A percentile compares a stretch with the other conserved stretches of the same genome.
phyloP scores from a whole-genome alignment of 108 stramenopile species.

The Seminavis robusta region DNA sequence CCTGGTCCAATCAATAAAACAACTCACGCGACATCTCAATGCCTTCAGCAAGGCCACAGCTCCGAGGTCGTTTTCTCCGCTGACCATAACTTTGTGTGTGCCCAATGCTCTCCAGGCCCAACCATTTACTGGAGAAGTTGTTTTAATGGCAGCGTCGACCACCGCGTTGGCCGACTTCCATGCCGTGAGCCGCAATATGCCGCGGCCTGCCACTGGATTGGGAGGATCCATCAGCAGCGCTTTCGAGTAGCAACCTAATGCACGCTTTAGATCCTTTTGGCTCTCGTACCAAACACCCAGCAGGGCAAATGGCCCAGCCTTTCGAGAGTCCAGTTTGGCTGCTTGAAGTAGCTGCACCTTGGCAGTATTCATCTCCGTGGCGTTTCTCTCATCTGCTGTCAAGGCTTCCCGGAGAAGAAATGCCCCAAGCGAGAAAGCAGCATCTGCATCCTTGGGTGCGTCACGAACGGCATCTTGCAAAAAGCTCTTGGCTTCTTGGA shows the following conservation, averaged over 20 bases:
- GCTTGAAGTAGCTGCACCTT: constrained; percentile 58
- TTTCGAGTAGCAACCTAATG: constrained; percentile 57
- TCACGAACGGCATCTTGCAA: constrained; percentile 51
- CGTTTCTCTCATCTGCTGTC: constrained; percentile 3
- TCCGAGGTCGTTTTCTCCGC: constrained; percentile 48
- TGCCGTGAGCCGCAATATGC: constrained; percentile 40
- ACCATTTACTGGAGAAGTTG: constrained; percentile 48
- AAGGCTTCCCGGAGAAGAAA: constrained; percentile 46
- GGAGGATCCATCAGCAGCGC: constrained; percentile 58
- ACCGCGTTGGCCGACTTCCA: constrained; percentile 12
- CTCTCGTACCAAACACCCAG: constrained; percentile 71
- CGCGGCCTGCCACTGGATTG: constrained; percentile 73
- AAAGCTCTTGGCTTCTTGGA: constrained; percentile 48
- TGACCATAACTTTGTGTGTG: constrained; percentile 19
- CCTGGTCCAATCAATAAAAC: too few relatives aligned
- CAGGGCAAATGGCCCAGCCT: constrained; percentile 60
- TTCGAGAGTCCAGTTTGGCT: constrained; percentile 58
- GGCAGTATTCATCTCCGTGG: constrained; percentile 14
- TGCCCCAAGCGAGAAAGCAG: constrained; percentile 55
- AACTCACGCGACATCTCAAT: constrained; percentile 48
- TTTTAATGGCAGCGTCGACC: constrained; percentile 42
- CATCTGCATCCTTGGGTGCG: constrained; percentile 46
- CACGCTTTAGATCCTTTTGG: constrained; percentile 38
- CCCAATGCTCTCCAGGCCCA: constrained; percentile 77
- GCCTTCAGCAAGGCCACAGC: constrained; percentile 62